phyloP scores from a whole-genome alignment of 2,329 filamentous ascomycete species.

The Aspergillus sp. region DNA sequence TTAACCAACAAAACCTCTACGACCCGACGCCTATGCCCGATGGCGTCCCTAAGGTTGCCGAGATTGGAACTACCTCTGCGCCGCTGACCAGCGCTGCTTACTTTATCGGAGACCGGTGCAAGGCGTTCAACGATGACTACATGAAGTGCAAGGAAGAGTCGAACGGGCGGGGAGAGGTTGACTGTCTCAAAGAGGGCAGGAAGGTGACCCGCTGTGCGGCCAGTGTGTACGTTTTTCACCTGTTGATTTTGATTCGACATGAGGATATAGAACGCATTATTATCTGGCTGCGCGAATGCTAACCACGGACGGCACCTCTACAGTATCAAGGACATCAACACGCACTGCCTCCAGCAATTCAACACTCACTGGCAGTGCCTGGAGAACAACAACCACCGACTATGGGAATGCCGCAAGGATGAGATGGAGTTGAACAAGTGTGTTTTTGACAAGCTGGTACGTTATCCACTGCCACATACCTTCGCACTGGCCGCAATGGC shows the following conservation, averaged over 20 bases:
- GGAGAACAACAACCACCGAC: slow-evolving; percentile 95
- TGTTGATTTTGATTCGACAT: background rate
- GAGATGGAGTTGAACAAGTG: slow-evolving; percentile 94
- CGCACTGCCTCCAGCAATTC: slow-evolving; percentile 88
- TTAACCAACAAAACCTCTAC: slow-evolving; percentile 89
- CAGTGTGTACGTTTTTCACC: slow-evolving; percentile 72
- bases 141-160: slow-evolving; percentile 99
- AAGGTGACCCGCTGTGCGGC: slow-evolving; percentile 95
- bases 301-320: background rate
- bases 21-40: slow-evolving; percentile 95
- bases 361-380: slow-evolving; percentile 92
- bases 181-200: slow-evolving; percentile 94
- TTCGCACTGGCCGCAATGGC: background rate
- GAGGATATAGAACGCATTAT: background rate
- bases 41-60: slow-evolving; percentile 86
- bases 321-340: slow-evolving; percentile 94
- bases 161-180: slow-evolving; percentile 84
- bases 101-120: slow-evolving; percentile 96
- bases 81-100: slow-evolving; percentile 88
- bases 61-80: slow-evolving; percentile 89
- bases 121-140: slow-evolving; percentile 95
- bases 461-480: slow-evolving; percentile 33
- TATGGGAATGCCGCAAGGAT: slow-evolving; percentile 88
- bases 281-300: background rate
- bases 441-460: slow-evolving; percentile 91